phyloP scores from a whole-genome alignment of 371 early-diverging fungal species.

The Zancudomyces culisetae region DNA sequence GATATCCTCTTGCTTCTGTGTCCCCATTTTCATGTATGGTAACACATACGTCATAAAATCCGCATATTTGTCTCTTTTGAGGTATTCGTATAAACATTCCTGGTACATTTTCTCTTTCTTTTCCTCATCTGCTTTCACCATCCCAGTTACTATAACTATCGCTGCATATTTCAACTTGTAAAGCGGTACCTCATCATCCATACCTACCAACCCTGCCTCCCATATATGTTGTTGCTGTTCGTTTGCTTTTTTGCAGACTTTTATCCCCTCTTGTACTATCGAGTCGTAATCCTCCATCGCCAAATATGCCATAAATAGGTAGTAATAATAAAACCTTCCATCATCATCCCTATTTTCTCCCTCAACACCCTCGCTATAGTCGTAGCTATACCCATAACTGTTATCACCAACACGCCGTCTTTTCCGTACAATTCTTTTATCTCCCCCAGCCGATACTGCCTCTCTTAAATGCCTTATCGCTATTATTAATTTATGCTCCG shows the following conservation, averaged over 20 bases:
- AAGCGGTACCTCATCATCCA: neutral
- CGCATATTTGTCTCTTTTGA: neutral
- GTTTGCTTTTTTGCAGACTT: constrained; percentile 1
- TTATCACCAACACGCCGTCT: too few species aligned
- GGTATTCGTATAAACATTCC: neutral
- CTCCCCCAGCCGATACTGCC: too few species aligned
- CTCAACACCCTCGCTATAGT: too few species aligned
- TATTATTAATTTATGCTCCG: too few species aligned
- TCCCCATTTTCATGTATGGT: neutral
- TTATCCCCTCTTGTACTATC: neutral
- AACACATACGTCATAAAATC: neutral
- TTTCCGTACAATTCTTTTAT: too few species aligned
- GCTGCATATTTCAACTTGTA: neutral
- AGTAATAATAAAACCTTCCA: neutral
- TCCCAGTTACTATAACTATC: neutral
- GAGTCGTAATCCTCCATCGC: neutral
- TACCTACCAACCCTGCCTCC: too few species aligned
- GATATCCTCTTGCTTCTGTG: too few species aligned
- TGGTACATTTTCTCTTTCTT: neutral
- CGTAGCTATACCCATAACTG: too few species aligned
- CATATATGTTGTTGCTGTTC: too few species aligned
- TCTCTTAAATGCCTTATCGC: too few species aligned
- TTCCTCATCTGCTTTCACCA: too few species aligned
- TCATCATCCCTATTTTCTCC: neutral
- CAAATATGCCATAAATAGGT: neutral